Percentiles rank a stretch among this genome's conserved stretches.
Evolutionary conservation across 2,329 filamentous ascomycete species (phyloP).

Genomic region (Fusarium sororula): DNA sequence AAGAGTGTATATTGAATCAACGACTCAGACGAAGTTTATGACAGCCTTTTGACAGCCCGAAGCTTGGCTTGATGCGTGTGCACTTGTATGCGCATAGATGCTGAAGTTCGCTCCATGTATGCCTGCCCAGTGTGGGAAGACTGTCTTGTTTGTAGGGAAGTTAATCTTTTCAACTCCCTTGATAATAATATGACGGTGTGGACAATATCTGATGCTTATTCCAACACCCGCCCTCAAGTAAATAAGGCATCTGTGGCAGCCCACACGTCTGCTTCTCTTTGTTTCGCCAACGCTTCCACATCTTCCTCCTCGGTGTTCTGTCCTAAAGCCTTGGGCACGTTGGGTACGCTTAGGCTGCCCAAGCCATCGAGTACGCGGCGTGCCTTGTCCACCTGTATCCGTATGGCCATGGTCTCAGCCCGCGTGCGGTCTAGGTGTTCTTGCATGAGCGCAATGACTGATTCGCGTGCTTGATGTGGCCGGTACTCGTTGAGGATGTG

Average conservation of each 20-base stretch:
- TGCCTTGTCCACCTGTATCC: slow-evolving; percentile 75
- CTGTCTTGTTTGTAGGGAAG: background rate
- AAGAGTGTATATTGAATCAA: slow-evolving; percentile 10
- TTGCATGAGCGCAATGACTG: slow-evolving; percentile 87
- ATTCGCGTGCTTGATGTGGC: slow-evolving; percentile 91
- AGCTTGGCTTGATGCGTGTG: background rate
- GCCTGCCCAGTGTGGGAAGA: background rate
- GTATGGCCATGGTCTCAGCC: slow-evolving; percentile 76
- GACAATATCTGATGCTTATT: background rate
- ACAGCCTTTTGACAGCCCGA: background rate
- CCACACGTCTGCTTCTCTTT: slow-evolving; percentile 53
- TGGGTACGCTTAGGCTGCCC: slow-evolving; percentile 57
- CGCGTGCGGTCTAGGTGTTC: slow-evolving; percentile 77
- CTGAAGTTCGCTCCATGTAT: background rate
- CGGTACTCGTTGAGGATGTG: slow-evolving; percentile 94
- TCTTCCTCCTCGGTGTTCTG: slow-evolving; percentile 32
- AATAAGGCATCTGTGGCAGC: slow-evolving; percentile 54
- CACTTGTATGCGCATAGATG: background rate
- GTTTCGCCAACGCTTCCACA: slow-evolving; percentile 22
- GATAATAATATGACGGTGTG: background rate
- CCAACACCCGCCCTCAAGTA: slow-evolving; percentile 29
- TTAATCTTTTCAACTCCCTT: background rate
- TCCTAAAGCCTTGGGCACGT: slow-evolving; percentile 29
- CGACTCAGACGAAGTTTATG: background rate
- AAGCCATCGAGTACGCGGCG: slow-evolving; percentile 77